phyloP scores from a whole-genome alignment of 176 grass and related monocot genomes.

The Aegilops bicornis region DNA sequence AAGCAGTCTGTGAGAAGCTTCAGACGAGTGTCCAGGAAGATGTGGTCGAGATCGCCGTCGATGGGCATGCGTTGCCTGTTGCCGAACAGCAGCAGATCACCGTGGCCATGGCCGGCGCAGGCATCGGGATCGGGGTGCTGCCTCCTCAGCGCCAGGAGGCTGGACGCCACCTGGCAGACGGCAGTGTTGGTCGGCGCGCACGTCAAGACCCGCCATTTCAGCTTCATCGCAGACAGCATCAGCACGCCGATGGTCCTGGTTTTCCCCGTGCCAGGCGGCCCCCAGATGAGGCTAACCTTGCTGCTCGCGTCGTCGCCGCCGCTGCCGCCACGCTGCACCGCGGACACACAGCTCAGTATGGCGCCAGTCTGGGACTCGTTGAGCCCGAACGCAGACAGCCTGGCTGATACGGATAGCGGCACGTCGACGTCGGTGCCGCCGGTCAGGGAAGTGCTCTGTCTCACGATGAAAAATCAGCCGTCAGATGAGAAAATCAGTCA shows the following conservation, averaged over 20 bases:
- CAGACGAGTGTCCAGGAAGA: constrained; percentile 59
- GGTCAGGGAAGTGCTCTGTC: background rate
- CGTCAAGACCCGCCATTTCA: constrained; percentile 41
- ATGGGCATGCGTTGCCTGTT: constrained; percentile 40
- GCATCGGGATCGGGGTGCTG: background rate
- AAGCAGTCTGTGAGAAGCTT: constrained; percentile 32
- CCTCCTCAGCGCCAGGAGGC: constrained; percentile 39
- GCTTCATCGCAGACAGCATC: background rate
- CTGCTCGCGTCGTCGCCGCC: background rate
- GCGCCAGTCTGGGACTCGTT: constrained; percentile 54
- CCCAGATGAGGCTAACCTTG: constrained; percentile 67
- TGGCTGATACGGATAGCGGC: background rate
- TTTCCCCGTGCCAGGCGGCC: constrained; percentile 72
- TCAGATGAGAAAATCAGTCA: background rate
- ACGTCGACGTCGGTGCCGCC: background rate
- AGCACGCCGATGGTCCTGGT: constrained; percentile 65
- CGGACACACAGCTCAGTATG: constrained; percentile 39
- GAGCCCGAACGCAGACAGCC: constrained; percentile 32
- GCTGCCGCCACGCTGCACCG: background rate
- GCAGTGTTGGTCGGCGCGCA: constrained; percentile 73
- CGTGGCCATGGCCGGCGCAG: background rate
- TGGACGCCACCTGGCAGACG: constrained; percentile 47
- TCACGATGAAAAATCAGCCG: background rate
- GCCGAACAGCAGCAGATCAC: constrained; percentile 52
- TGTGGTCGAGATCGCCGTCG: constrained; percentile 21